A percentile compares a stretch with the other conserved stretches of the same genome.
Conservation (phyloP, 1,284 basidiomycete species). For the Xerocomus amazonicus region DNA sequence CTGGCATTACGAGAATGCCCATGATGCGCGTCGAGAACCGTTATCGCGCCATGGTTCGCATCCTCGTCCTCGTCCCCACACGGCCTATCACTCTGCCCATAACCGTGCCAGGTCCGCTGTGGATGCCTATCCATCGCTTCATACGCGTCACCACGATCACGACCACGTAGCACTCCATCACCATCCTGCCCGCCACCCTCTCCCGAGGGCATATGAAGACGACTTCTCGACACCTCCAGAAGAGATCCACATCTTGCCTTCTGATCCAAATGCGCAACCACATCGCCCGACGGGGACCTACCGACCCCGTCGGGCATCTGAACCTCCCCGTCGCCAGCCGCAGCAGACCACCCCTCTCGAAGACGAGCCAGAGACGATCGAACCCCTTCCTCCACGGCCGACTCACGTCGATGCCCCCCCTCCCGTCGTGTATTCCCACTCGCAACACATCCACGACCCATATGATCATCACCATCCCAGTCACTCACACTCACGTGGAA, state of each 20-base stretch:
- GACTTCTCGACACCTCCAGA: conserved; percentile 39
- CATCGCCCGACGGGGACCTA: conserved; percentile 26
- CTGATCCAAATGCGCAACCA: conserved; percentile 36
- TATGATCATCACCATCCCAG: conserved; percentile 36
- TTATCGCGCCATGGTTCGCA: conserved; percentile 12
- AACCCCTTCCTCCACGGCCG: conserved; percentile 24
- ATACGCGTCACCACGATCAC: conserved; percentile 17
- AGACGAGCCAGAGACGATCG: conserved; percentile 23
- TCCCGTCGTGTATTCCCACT: conserved; percentile 33
- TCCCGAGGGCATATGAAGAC: conserved; percentile 16
- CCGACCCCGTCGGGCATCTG: conserved; percentile 42
- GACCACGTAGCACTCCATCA: conserved; percentile 10
- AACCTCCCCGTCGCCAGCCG: conserved; percentile 27
- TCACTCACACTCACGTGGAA: conserved; percentile 34
- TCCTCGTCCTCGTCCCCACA: conserved; percentile 15
- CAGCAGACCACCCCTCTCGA: conserved; percentile 21
- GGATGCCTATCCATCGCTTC: conserved; percentile 18
- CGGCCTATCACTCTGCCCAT: conserved; percentile 15
- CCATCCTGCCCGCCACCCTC: conserved; percentile 13
- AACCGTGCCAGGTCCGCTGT: conserved; percentile 38
- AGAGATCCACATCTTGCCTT: conserved; percentile 53
- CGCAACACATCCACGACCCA: conserved; percentile 31
- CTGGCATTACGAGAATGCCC: conserved; percentile 26
- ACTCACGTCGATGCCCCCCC: conserved; percentile 21
- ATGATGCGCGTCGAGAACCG: conserved; percentile 12